Percentiles rank a stretch among this genome's conserved stretches.
These are phyloP conservation scores for Coemansia sp. DNA, from an alignment of 192 early-diverging fungal species.

Conservation along the genomic window DNA sequence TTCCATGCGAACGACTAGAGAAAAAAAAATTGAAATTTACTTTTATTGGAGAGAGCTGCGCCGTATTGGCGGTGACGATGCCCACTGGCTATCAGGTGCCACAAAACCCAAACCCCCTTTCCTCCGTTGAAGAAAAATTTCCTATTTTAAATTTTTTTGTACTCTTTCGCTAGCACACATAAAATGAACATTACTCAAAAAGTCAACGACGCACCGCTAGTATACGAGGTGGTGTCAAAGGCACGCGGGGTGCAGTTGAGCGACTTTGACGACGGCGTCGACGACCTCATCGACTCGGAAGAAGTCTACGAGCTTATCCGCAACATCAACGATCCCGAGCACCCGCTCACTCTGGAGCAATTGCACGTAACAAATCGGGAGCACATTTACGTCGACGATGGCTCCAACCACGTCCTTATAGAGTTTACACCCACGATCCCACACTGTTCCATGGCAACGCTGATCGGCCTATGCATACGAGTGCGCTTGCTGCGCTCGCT, in stretches of 20 bases:
- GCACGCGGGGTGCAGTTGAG: slow-evolving; percentile 46
- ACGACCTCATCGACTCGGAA: slow-evolving; percentile 77
- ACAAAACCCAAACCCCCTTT: neutral
- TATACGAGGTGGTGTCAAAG: slow-evolving; percentile 63
- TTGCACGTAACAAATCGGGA: slow-evolving; percentile 88
- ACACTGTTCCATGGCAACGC: slow-evolving; percentile 98
- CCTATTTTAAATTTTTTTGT: neutral
- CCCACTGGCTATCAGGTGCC: neutral
- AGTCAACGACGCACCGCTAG: slow-evolving; percentile 79
- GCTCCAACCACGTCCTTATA: slow-evolving; percentile 65
- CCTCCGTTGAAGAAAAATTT: neutral
- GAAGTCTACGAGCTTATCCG: slow-evolving; percentile 96
- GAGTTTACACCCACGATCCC: slow-evolving; percentile 97
- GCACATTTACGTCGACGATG: slow-evolving; percentile 79
- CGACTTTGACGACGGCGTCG: slow-evolving; percentile 71
- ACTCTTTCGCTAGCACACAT: neutral
- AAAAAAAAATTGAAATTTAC: neutral
- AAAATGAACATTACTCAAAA: slow-evolving; percentile 53
- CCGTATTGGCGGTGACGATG: neutral
- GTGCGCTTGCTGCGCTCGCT: slow-evolving; percentile 84
- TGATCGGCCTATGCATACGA: slow-evolving; percentile 96
- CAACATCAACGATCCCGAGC: slow-evolving; percentile 97
- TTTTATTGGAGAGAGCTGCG: neutral
- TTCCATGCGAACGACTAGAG: slow-evolving; percentile 18
- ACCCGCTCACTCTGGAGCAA: slow-evolving; percentile 96